Evolutionary conservation across 441 rosid genomes (phyloP).

Genomic region (Omphalea diandra): DNA sequence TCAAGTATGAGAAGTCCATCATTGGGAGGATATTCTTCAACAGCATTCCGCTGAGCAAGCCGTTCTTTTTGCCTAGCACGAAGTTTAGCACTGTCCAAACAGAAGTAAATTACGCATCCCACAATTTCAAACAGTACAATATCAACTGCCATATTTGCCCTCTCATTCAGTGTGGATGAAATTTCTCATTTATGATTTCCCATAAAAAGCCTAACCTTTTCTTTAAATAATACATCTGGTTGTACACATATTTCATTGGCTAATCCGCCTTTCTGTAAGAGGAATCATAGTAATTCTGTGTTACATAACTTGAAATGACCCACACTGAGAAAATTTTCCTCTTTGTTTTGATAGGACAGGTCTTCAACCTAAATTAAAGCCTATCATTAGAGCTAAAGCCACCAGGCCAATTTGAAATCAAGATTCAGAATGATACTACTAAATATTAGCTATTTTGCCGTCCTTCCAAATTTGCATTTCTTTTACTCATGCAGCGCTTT

Average conservation of each 20-base stretch:
- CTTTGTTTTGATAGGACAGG: neutral
- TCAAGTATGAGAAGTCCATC: conserved; percentile 36
- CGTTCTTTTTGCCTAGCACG: conserved; percentile 87
- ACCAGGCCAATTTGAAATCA: neutral
- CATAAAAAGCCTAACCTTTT: neutral
- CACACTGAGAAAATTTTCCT: neutral
- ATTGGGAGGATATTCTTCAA: conserved; percentile 30
- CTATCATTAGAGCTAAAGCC: neutral
- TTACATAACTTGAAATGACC: neutral
- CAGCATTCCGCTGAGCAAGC: conserved; percentile 46
- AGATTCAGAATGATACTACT: neutral
- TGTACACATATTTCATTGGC: neutral
- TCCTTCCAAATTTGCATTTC: neutral
- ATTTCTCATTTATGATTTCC: neutral
- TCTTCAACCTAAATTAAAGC: neutral
- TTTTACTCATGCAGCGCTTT: neutral
- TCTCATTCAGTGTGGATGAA: neutral
- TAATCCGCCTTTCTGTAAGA: neutral
- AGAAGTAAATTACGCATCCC: conserved; percentile 23
- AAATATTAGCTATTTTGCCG: neutral
- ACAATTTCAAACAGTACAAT: conserved; percentile 12
- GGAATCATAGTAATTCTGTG: neutral
- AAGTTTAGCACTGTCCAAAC: conserved; percentile 61
- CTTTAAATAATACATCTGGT: neutral
- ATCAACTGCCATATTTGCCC: conserved; percentile 6